Evolutionary conservation across 1,284 basidiomycete genomes (phyloP).

Genomic region (Tetrapyrgos nigripes): DNA sequence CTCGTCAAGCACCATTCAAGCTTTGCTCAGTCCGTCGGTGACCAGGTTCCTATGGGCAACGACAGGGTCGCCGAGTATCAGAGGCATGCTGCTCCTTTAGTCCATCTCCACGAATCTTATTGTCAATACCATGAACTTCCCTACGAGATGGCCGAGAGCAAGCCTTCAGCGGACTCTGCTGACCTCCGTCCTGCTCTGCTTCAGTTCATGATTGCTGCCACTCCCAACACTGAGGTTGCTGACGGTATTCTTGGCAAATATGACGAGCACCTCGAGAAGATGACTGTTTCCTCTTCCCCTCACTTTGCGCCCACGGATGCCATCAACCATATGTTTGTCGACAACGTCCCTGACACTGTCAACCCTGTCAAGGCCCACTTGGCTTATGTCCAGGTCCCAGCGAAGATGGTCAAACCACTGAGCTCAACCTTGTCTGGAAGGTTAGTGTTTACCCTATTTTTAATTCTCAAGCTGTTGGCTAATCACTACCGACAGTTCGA

Average conservation of each 20-base stretch:
- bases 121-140: slow-evolving; percentile 54
- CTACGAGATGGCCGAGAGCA: slow-evolving; percentile 26
- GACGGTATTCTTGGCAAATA: slow-evolving; percentile 59
- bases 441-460: slow-evolving; percentile 38
- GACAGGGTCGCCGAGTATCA: slow-evolving; percentile 14
- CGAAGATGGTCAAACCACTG: slow-evolving; percentile 54
- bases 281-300: slow-evolving; percentile 54
- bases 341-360: slow-evolving; percentile 74
- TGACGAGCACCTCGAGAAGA: slow-evolving; percentile 53
- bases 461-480: slow-evolving; percentile 3
- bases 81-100: slow-evolving; percentile 41
- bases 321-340: slow-evolving; percentile 46
- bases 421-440: slow-evolving; percentile 76
- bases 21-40: slow-evolving; percentile 23
- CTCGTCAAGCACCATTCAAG: slow-evolving; percentile 35
- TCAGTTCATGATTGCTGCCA: slow-evolving; percentile 80
- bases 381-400: slow-evolving; percentile 77
- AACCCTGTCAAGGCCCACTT: slow-evolving; percentile 75
- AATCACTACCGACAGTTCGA: slow-evolving; percentile 59
- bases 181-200: slow-evolving; percentile 66
- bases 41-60: slow-evolving; percentile 46
- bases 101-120: slow-evolving; percentile 58
- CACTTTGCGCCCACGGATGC: slow-evolving; percentile 57
- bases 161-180: slow-evolving; percentile 34
- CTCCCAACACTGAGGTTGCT: slow-evolving; percentile 58